phyloP scores from a whole-genome alignment of 78 protist species.

The Dictyostelium firmibasis region DNA sequence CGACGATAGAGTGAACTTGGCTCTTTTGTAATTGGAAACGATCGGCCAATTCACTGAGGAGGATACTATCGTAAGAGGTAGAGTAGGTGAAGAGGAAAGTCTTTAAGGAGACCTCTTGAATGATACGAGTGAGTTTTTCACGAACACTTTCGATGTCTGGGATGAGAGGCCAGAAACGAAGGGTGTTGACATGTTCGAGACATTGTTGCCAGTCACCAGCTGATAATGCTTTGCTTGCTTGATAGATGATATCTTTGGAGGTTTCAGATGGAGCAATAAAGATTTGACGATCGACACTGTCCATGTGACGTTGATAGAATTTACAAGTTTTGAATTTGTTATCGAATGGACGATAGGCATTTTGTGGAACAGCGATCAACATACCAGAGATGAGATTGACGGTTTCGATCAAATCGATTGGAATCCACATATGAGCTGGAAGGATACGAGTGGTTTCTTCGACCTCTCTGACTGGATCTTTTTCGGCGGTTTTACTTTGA shows the following conservation, averaged over 20 bases:
- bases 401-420: constrained; percentile 94
- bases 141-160: constrained; percentile 74
- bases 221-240: constrained; percentile 86
- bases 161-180: constrained; percentile 86
- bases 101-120: constrained; percentile 89
- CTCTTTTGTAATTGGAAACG: constrained; percentile 75
- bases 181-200: constrained; percentile 46
- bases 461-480: constrained; percentile 81
- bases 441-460: constrained; percentile 85
- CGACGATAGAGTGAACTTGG: constrained; percentile 78
- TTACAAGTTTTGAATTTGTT: constrained; percentile 75
- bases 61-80: constrained; percentile 79
- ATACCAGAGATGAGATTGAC: constrained; percentile 92
- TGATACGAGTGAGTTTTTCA: constrained; percentile 36
- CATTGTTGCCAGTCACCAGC: constrained; percentile 90
- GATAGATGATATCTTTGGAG: constrained; percentile 88
- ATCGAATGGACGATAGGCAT: constrained; percentile 85
- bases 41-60: constrained; percentile 64
- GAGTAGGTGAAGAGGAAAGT: constrained; percentile 87
- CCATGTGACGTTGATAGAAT: constrained; percentile 89
- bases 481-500: constrained; percentile 67
- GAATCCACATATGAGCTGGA: constrained; percentile 98
- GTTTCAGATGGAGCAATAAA: constrained; percentile 95
- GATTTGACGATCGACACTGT: constrained; percentile 76
- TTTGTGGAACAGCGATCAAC: constrained; percentile 94